phyloP scores from a whole-genome alignment of 495 filamentous ascomycete genomes.

The Penicillium waksmanii region DNA sequence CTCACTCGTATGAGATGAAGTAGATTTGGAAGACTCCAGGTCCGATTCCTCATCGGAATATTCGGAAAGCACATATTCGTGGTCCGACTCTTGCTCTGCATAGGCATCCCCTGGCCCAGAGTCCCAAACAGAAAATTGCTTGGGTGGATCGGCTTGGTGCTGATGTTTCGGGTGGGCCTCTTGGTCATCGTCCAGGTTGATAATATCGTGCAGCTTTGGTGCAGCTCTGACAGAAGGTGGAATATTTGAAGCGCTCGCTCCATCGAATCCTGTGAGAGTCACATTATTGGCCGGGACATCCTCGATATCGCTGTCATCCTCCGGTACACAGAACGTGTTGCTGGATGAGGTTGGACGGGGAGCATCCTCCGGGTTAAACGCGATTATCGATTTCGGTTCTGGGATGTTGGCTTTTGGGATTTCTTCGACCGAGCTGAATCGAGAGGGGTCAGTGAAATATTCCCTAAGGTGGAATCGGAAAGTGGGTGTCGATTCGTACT shows the following conservation, averaged over 20 bases:
- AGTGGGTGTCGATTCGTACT: no score
- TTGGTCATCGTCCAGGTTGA: background rate
- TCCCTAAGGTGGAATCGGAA: no score
- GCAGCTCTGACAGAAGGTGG: background rate
- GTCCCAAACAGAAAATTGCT: background rate
- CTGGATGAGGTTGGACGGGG: slow-evolving; percentile 16
- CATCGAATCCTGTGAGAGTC: background rate
- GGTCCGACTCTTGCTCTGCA: background rate
- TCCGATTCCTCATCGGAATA: slow-evolving; percentile 14
- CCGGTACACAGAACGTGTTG: slow-evolving; percentile 52
- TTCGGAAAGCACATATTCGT: background rate
- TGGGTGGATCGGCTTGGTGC: background rate
- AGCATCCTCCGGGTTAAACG: background rate
- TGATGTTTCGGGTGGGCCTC: background rate
- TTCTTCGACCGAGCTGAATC: background rate
- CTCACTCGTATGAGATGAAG: slow-evolving; percentile 1
- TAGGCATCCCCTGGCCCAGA: background rate
- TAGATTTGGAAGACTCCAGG: slow-evolving; percentile 8
- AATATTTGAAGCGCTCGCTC: background rate
- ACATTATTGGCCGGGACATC: slow-evolving; percentile 9
- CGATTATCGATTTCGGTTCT: background rate
- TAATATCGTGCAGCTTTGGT: background rate
- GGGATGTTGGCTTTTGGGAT: background rate
- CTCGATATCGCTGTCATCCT: slow-evolving; percentile 44
- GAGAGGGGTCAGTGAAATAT: background rate